These are phyloP conservation scores for Claviceps quebecensis DNA, from an alignment of 2,329 filamentous ascomycete species.

Conservation along the genomic window DNA sequence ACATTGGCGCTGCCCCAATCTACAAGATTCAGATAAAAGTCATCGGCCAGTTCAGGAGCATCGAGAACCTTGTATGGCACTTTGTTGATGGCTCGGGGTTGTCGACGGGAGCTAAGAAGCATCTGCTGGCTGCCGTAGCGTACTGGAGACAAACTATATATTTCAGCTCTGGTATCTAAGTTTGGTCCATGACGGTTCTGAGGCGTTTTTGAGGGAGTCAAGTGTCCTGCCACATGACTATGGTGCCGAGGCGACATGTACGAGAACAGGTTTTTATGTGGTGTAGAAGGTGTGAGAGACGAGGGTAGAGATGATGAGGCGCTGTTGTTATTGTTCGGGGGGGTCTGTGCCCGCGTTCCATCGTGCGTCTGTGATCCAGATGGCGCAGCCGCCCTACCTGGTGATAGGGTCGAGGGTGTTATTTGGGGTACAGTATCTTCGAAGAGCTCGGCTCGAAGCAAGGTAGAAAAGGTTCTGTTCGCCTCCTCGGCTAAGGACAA, in stretches of 20 bases:
- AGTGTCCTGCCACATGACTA: conserved; percentile 60
- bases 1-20: conserved; percentile 97
- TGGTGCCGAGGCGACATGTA: conserved; percentile 69
- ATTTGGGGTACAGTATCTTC: conserved; percentile 78
- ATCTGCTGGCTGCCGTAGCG: conserved; percentile 87
- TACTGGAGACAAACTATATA: conserved; percentile 91
- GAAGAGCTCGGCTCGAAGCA: conserved; percentile 85
- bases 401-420: conserved; percentile 47
- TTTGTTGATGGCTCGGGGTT: conserved; percentile 82
- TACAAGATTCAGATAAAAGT: conserved; percentile 94
- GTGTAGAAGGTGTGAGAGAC: conserved; percentile 79
- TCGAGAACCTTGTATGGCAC: conserved; percentile 97
- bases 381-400: conserved; percentile 39
- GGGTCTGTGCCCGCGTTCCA: conserved; percentile 64
- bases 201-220: conserved; percentile 78
- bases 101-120: conserved; percentile 76
- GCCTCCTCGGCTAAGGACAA: conserved; percentile 63
- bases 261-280: conserved; percentile 92
- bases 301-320: conserved; percentile 48
- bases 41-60: conserved; percentile 87
- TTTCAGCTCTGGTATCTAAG: conserved; percentile 75
- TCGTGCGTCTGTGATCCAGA: conserved; percentile 43
- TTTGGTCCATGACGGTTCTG: conserved; percentile 80
- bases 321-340: conserved; percentile 44
- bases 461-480: conserved; percentile 77